Evolutionary conservation across 2,329 filamentous ascomycete genomes (phyloP).

Genomic region (Phoma sp.): DNA sequence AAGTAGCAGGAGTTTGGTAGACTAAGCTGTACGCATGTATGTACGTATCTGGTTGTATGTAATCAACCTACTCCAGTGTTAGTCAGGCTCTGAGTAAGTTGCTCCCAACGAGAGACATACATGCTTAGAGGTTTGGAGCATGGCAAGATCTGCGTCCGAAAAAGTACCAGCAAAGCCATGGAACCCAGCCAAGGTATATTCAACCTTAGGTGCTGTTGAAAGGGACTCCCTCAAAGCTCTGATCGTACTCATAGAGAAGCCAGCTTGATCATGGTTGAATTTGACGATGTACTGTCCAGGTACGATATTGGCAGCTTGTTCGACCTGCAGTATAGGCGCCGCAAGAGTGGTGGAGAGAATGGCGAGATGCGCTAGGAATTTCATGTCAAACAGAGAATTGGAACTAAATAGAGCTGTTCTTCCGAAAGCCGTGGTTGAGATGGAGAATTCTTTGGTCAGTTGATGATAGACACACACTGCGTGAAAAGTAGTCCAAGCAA

Average conservation of each 20-base stretch:
- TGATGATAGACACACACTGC: not conserved
- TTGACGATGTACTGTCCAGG: conserved; percentile 56
- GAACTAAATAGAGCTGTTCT: not conserved
- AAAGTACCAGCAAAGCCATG: conserved; percentile 48
- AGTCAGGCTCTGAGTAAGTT: too few relatives aligned
- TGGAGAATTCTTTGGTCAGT: too few relatives aligned
- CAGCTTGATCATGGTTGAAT: conserved; percentile 44
- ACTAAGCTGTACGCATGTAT: conserved; percentile 40
- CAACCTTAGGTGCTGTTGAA: conserved; percentile 29
- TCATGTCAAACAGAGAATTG: conserved; percentile 33
- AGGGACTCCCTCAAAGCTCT: conserved; percentile 26
- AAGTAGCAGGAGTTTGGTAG: conserved; percentile 47
- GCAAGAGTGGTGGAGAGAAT: conserved; percentile 47
- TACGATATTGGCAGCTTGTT: conserved; percentile 35
- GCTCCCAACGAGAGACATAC: too few relatives aligned
- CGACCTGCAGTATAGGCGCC: conserved; percentile 47
- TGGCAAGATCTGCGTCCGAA: conserved; percentile 32
- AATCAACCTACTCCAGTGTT: conserved; percentile 36
- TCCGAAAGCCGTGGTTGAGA: not conserved
- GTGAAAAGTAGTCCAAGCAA: not conserved
- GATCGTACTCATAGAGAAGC: conserved; percentile 23
- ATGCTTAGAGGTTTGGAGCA: conserved; percentile 34
- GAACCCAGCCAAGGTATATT: conserved; percentile 47
- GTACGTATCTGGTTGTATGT: conserved; percentile 45
- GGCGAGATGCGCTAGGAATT: conserved; percentile 39